These are phyloP conservation scores for Nepenthes mirabilis DNA, from an alignment of 148 eudicot genomes.

Conservation along the genomic window DNA sequence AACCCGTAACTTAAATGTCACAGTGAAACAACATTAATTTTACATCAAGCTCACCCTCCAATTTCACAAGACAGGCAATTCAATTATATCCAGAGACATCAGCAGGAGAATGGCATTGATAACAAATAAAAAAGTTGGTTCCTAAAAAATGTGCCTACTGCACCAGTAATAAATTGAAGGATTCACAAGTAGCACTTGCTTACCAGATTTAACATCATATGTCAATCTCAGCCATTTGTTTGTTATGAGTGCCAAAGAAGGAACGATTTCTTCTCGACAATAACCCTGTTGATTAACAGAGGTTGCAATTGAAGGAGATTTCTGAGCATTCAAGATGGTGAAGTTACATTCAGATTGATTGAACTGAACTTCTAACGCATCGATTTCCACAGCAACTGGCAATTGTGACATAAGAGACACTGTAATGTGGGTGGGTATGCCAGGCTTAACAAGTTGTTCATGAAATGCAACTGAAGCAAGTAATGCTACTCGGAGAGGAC, in stretches of 20 bases:
- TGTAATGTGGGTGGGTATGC: slow-evolving; percentile 44
- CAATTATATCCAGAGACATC: too few species aligned
- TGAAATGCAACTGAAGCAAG: slow-evolving; percentile 95
- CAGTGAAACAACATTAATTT: too few species aligned
- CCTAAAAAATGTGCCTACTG: too few species aligned
- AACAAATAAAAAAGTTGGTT: too few species aligned
- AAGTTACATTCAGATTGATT: slow-evolving; percentile 85
- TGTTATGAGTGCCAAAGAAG: slow-evolving; percentile 42
- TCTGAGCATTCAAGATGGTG: slow-evolving; percentile 49
- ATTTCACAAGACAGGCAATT: too few species aligned
- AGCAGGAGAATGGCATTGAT: too few species aligned
- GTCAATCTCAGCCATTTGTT: slow-evolving; percentile 89
- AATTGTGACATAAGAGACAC: slow-evolving; percentile 76
- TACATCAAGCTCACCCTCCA: too few species aligned
- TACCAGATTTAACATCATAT: slow-evolving; percentile 78
- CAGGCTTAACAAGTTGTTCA: slow-evolving; percentile 83
- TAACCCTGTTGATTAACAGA: slow-evolving; percentile 30
- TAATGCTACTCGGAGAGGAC: slow-evolving; percentile 79
- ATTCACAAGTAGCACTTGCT: slow-evolving; percentile 7
- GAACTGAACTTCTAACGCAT: slow-evolving; percentile 81
- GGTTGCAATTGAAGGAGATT: slow-evolving; percentile 24
- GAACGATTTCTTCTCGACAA: slow-evolving; percentile 53
- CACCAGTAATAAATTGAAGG: background rate
- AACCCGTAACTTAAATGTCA: too few species aligned
- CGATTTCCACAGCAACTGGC: slow-evolving; percentile 63